Base-by-base conservation (phyloP, 768 basidiomycete genomes). In the Phlegmacium glaucopus region DNA sequence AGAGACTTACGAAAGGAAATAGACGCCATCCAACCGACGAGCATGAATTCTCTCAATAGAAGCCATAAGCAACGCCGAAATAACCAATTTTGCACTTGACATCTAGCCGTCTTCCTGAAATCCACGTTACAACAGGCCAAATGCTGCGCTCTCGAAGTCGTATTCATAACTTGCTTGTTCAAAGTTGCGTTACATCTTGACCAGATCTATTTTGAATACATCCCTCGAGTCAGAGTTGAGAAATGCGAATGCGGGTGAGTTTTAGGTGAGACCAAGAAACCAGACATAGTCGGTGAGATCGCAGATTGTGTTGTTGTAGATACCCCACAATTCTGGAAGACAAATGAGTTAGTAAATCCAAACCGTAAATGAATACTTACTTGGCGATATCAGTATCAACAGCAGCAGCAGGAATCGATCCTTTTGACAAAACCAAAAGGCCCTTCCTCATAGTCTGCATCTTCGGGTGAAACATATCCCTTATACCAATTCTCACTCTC, bases 201-300 rank as follows among this genome's bases (percentile, higher is more conserved):
- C 95, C 95, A 10, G 87, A 65, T 42, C 82, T 87, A 56, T 90
- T 65, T 83, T 77, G 74, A 93, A 96, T 1, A 95, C 65, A 32
- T 77, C 67, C 1, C 79, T 74, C 48, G 98, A 64, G 49, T 72
- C 72, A 6, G 56, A 48, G 55, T 93, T 71, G 45, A 99, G 60
- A 74, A 94, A 99, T 4, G 63, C 50, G 64, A 83, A 90, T 7
- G 67, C 50, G 8, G 65, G 59, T 6, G 74, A 68, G 40, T 75
- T 77, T 22, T 65, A 58, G 58, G 80, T 79, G 18, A 75, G 59
- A 10, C 66, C 62, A 44, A 84, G 69, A 0, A 92, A 90, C 61
- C 83, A 76, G 54, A 95, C 71, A 58, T 98, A 98, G 67, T 97
- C 89, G 1, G 90, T 85, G 15, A 96, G 63, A 60, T 96, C 94